Conservation (phyloP, 305 asterid species). For the Fraxinus nigra region DNA sequence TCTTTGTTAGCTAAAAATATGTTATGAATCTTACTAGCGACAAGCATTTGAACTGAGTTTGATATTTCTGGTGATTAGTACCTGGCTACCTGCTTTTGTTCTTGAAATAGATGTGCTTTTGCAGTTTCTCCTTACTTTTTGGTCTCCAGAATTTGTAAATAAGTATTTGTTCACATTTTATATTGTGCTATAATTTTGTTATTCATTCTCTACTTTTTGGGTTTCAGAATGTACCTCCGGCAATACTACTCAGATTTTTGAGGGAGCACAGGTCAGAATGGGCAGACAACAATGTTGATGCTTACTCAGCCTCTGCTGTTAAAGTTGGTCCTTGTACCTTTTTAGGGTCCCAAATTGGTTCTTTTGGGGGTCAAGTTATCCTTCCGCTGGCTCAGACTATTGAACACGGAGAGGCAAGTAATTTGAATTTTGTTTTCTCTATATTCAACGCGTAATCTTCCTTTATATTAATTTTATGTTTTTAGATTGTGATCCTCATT, state of each 20-base stretch:
- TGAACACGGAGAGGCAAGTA: conserved; percentile 93
- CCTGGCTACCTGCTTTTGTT: background rate
- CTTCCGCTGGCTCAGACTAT: conserved; percentile 88
- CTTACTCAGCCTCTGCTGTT: conserved; percentile 72
- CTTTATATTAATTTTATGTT: background rate
- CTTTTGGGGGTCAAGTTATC: conserved; percentile 80
- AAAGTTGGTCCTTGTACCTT: conserved; percentile 44
- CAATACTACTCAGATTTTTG: conserved; percentile 71
- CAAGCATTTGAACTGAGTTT: background rate
- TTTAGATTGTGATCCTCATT: background rate
- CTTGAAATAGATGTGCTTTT: background rate
- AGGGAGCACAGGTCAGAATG: conserved; percentile 94
- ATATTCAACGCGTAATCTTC: background rate
- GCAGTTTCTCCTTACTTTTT: background rate
- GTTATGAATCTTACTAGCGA: background rate
- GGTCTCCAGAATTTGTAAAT: background rate
- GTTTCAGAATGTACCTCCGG: conserved; percentile 81
- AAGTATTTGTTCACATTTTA: background rate
- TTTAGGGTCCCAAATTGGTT: conserved; percentile 55
- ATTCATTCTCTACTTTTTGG: conserved; percentile 5
- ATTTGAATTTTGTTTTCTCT: background rate
- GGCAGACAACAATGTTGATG: conserved; percentile 82
- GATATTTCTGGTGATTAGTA: background rate
- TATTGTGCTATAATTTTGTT: conserved; percentile 4
- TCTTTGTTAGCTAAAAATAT: background rate